Percentiles rank a stretch among this genome's conserved stretches.
phyloP scores from a whole-genome alignment of 192 early-diverging fungal species.

The Backusella liffmaniae region DNA sequence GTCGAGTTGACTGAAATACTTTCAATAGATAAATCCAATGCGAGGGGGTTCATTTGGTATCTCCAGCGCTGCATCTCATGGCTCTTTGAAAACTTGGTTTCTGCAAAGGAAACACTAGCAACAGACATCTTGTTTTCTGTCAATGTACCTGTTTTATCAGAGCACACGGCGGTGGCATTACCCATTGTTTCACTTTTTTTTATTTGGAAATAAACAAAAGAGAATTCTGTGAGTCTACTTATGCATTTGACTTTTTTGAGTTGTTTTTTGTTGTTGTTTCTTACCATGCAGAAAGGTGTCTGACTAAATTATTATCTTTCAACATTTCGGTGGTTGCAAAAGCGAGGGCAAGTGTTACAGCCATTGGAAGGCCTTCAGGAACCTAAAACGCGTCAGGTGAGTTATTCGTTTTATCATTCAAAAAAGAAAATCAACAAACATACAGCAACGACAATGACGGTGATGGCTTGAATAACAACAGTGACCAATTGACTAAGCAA shows the following conservation, averaged over 20 bases:
- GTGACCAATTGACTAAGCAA: conserved; percentile 61
- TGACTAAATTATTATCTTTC: conserved; percentile 78
- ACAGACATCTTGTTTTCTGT: conserved; percentile 86
- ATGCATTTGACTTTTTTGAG: conserved; percentile 3
- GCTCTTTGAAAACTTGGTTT: background rate
- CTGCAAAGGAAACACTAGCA: conserved; percentile 24
- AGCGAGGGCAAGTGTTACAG: conserved; percentile 83
- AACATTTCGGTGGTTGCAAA: conserved; percentile 84
- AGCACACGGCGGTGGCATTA: conserved; percentile 78
- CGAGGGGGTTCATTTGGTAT: background rate
- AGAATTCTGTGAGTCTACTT: background rate
- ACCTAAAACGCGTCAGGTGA: conserved; percentile 8
- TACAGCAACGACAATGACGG: conserved; percentile 76
- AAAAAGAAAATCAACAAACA: conserved; percentile 4
- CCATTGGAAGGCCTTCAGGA: conserved; percentile 87
- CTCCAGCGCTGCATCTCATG: background rate
- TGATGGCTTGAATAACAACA: conserved; percentile 80
- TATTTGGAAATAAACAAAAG: background rate
- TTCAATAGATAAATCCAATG: conserved; percentile 40
- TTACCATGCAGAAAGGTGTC: conserved; percentile 66
- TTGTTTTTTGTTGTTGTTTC: background rate
- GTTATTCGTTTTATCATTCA: conserved; percentile 8
- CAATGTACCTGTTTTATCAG: conserved; percentile 89
- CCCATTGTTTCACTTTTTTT: conserved; percentile 74
- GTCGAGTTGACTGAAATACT: conserved; percentile 74